Conservation (phyloP, 2,329 filamentous ascomycete species). For the Ophiostoma ulmi region DNA sequence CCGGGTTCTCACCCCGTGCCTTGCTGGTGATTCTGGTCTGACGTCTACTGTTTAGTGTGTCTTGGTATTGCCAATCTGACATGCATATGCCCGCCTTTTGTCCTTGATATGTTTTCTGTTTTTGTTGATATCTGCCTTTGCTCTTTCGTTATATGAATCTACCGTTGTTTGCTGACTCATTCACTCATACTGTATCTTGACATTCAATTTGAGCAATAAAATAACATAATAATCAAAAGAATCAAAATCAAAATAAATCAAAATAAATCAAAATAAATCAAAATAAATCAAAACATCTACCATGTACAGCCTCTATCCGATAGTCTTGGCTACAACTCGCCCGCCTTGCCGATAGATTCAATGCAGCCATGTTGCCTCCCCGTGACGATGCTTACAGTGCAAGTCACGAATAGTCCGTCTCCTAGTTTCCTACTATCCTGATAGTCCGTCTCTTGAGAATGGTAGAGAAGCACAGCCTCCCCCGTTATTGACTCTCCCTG, state of each 20-base stretch:
- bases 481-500: background rate
- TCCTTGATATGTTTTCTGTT: background rate
- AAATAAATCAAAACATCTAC: background rate
- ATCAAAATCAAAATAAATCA: background rate
- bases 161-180: background rate
- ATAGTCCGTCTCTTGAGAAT: background rate
- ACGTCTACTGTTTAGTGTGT: background rate
- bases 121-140: background rate
- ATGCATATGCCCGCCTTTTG: conserved; percentile 8
- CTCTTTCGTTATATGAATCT: no score
- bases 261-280: background rate
- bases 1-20: background rate
- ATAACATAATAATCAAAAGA: background rate
- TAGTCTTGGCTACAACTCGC: background rate
- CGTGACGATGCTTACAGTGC: background rate
- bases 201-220: no score
- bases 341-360: background rate
- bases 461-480: background rate
- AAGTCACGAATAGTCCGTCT: background rate
- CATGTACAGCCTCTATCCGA: background rate
- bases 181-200: no score
- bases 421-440: background rate
- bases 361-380: background rate
- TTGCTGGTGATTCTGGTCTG: background rate
- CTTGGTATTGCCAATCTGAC: conserved; percentile 10